A percentile compares a stretch with the other conserved stretches of the same genome.
Conservation (phyloP, 2,329 filamentous ascomycete genomes). For the Orbilia brochopaga region DNA sequence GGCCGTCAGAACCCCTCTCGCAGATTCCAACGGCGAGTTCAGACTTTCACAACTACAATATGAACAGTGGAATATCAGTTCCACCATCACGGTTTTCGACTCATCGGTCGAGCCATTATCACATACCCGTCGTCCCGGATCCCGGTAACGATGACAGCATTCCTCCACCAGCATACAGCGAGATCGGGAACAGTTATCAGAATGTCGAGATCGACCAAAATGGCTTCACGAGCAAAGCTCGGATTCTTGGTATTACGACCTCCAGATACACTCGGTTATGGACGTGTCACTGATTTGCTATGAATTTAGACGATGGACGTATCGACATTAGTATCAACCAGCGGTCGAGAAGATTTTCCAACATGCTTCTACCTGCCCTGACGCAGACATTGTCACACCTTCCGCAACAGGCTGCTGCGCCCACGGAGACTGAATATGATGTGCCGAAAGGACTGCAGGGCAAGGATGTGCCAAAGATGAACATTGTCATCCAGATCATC, state of each 20-base stretch:
- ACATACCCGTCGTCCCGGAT: slow-evolving; percentile 1
- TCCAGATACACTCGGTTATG: background rate
- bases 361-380: slow-evolving; percentile 71
- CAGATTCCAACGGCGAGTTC: slow-evolving; percentile 42
- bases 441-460: slow-evolving; percentile 41
- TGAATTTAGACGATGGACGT: slow-evolving; percentile 70
- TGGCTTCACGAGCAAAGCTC: slow-evolving; percentile 58
- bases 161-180: slow-evolving; percentile 59
- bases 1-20: slow-evolving; percentile 46
- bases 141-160: slow-evolving; percentile 53
- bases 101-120: slow-evolving; percentile 11
- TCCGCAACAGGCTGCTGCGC: background rate
- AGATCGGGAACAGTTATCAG: slow-evolving; percentile 56
- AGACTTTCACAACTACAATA: slow-evolving; percentile 32
- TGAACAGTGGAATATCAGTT: slow-evolving; percentile 23
- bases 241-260: slow-evolving; percentile 54
- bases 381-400: slow-evolving; percentile 36
- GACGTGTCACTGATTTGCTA: slow-evolving; percentile 8
- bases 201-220: slow-evolving; percentile 57
- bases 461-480: slow-evolving; percentile 60
- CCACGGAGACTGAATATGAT: slow-evolving; percentile 15
- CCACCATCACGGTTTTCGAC: slow-evolving; percentile 14
- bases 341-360: slow-evolving; percentile 69
- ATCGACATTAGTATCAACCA: slow-evolving; percentile 81
- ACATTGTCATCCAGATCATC: slow-evolving; percentile 84